Conservation (phyloP, 75 land plant species). For the Pseudotsuga menziesii region DNA sequence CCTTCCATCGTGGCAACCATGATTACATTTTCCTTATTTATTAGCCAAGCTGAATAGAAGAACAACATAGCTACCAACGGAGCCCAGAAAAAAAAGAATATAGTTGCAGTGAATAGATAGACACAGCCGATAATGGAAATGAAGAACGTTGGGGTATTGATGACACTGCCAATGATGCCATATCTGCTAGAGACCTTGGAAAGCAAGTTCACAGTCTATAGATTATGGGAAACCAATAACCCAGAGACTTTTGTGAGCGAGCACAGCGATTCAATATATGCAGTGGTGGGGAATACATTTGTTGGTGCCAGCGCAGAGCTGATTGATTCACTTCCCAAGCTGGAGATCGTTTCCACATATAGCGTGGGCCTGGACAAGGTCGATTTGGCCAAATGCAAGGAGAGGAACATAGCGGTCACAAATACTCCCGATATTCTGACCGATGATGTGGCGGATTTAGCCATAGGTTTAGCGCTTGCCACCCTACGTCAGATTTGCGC, state of each 20-base stretch:
- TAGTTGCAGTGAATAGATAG: too few relatives aligned
- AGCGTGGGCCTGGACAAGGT: conserved; percentile 83
- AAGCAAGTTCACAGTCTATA: conserved; percentile 45
- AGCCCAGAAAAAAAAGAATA: too few relatives aligned
- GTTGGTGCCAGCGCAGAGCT: conserved; percentile 48
- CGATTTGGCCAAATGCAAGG: conserved; percentile 62
- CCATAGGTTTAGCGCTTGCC: conserved; percentile 69
- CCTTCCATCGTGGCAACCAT: too few relatives aligned
- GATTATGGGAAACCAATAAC: conserved; percentile 38
- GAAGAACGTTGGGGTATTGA: background rate
- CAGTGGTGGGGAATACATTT: conserved; percentile 53
- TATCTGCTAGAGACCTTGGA: conserved; percentile 54
- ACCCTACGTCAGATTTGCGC: conserved; percentile 57
- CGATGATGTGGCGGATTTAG: conserved; percentile 88
- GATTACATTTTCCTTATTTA: too few relatives aligned
- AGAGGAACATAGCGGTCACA: conserved; percentile 71
- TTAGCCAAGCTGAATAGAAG: too few relatives aligned
- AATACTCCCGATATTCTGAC: conserved; percentile 94
- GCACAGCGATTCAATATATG: conserved; percentile 43
- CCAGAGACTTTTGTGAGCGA: conserved; percentile 21
- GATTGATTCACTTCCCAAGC: conserved; percentile 61
- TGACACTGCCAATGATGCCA: conserved; percentile 15
- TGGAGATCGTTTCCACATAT: conserved; percentile 72
- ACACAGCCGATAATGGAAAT: too few relatives aligned
- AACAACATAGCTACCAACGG: too few relatives aligned